phyloP scores from a whole-genome alignment of 2,329 filamentous ascomycete genomes.

The Diaporthe amygdali region DNA sequence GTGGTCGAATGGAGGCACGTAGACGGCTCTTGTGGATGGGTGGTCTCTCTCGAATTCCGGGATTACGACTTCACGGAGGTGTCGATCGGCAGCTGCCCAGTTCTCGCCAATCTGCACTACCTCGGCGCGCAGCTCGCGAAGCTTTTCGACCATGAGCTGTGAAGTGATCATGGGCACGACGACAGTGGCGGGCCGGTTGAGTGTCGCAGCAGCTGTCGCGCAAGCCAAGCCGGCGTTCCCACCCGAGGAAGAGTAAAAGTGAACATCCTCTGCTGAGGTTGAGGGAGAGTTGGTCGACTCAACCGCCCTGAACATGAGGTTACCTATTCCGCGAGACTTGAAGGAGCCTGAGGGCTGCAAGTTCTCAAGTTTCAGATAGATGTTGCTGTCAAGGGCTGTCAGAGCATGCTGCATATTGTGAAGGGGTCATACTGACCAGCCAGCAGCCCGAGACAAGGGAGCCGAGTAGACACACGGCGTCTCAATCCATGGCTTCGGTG shows the following conservation, averaged over 20 bases:
- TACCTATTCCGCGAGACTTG: conserved; percentile 79
- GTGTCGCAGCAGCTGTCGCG: conserved; percentile 69
- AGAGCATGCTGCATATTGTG: neutral
- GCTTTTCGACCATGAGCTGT: conserved; percentile 69
- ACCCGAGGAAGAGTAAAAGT: conserved; percentile 77
- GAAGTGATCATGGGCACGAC: conserved; percentile 72
- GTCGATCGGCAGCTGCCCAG: conserved; percentile 72
- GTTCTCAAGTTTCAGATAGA: conserved; percentile 84
- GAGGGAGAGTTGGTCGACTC: conserved; percentile 29
- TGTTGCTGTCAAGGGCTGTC: conserved; percentile 55
- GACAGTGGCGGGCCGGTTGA: conserved; percentile 70
- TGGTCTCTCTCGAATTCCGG: conserved; percentile 48
- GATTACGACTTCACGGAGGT: conserved; percentile 53
- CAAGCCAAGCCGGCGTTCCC: conserved; percentile 84
- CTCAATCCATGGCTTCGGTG: conserved; percentile 63
- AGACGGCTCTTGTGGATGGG: conserved; percentile 52
- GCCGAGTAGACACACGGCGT: conserved; percentile 72
- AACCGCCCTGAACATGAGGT: conserved; percentile 64
- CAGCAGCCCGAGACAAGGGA: conserved; percentile 67
- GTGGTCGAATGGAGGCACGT: conserved; percentile 71
- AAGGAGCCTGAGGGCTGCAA: conserved; percentile 84
- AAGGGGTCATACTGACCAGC: conserved; percentile 60
- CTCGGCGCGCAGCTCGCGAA: conserved; percentile 67
- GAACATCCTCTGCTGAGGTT: conserved; percentile 45
- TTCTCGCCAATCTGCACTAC: conserved; percentile 70